Conservation (phyloP, 2,329 filamentous ascomycete genomes). For the Chaetothyriales sp. region DNA sequence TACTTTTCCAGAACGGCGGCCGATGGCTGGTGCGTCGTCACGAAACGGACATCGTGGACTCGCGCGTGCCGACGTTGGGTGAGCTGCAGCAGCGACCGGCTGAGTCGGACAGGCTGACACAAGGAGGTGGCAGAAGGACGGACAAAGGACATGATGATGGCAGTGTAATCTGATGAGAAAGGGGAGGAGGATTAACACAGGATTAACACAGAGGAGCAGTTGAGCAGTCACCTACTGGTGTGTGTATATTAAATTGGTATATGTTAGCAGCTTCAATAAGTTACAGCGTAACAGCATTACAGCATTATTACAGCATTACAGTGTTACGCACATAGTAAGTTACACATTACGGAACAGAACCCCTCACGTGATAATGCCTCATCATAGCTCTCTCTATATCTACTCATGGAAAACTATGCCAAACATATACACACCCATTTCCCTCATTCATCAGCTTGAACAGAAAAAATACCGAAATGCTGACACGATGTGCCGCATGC, state of each 20-base stretch:
- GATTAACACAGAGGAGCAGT: not conserved
- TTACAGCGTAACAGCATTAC: too few species aligned
- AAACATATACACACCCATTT: not conserved
- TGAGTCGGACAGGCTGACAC: not conserved
- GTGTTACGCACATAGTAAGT: too few species aligned
- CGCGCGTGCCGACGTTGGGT: slow-evolving; percentile 73
- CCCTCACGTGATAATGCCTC: not conserved
- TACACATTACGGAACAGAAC: too few species aligned
- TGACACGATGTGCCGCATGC: not conserved
- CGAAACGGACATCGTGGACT: slow-evolving; percentile 81
- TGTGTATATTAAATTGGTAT: too few species aligned
- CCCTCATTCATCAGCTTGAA: too few species aligned
- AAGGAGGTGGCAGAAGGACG: not conserved
- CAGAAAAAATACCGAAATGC: not conserved
- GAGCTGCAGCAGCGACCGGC: not conserved
- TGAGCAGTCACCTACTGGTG: too few species aligned
- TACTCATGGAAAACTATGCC: not conserved
- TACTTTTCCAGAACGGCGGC: slow-evolving; percentile 69
- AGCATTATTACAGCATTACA: too few species aligned
- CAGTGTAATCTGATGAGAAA: not conserved
- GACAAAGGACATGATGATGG: not conserved
- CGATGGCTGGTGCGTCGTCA: slow-evolving; percentile 62
- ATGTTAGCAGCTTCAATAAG: too few species aligned
- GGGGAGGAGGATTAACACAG: not conserved
- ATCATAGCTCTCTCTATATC: not conserved